phyloP scores from a whole-genome alignment of 148 eudicot species.

The Rhododendron molle region DNA sequence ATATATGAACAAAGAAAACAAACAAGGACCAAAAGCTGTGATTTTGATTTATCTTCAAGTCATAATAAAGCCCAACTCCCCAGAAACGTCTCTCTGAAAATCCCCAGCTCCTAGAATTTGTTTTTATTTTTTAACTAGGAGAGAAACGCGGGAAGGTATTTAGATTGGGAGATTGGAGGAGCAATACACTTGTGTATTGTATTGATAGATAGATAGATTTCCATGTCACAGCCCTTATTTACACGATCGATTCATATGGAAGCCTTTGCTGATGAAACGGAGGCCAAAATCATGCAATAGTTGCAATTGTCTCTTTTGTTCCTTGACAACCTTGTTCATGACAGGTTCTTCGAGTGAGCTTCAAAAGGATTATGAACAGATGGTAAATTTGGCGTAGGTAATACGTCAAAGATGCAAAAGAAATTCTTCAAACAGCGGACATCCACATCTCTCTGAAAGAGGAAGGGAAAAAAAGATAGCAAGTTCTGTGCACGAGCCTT shows the following conservation, averaged over 20 bases:
- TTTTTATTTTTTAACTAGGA: too few relatives aligned
- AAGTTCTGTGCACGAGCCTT: not conserved
- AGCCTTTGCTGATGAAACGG: constrained; percentile 5
- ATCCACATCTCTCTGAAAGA: not conserved
- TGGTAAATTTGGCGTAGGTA: not conserved
- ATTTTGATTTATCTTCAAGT: not conserved
- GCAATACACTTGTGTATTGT: too few relatives aligned
- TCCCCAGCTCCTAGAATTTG: too few relatives aligned
- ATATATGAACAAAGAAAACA: not conserved
- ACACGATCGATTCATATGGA: not conserved
- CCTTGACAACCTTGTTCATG: not conserved
- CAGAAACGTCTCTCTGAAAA: not conserved
- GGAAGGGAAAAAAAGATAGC: not conserved
- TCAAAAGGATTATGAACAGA: not conserved
- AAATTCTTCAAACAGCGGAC: not conserved
- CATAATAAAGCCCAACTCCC: not conserved
- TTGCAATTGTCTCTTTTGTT: not conserved
- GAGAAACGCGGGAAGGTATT: not conserved
- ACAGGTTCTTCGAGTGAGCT: not conserved
- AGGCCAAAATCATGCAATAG: not conserved
- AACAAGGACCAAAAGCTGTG: not conserved
- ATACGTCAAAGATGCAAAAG: not conserved
- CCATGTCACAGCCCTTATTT: not conserved
- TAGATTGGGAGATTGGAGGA: not conserved
- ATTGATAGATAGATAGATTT: not conserved